Conservation (phyloP, 1,139 yeast species). For the Yamadazyma diddensiae region DNA sequence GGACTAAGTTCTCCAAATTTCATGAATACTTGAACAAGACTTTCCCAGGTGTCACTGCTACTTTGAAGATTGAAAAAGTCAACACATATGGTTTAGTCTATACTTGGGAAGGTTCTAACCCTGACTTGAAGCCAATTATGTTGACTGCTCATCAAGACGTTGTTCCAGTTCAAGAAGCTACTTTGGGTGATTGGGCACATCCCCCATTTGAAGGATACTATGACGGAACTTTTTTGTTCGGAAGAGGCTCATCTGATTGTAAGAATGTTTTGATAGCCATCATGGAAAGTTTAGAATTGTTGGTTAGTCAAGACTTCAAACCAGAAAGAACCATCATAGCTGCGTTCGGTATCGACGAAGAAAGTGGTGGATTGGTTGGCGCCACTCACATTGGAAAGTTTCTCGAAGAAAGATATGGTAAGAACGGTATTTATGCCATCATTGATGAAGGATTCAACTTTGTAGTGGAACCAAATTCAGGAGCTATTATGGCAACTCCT, state of each 20-base stretch:
- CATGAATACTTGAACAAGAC: conserved; percentile 53
- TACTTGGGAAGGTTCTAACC: conserved; percentile 61
- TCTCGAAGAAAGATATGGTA: conserved; percentile 32
- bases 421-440: conserved; percentile 34
- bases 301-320: conserved; percentile 24
- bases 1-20: conserved; percentile 48
- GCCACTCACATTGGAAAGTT: conserved; percentile 20
- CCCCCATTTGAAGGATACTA: conserved; percentile 70
- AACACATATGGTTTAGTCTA: conserved; percentile 67
- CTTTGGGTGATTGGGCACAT: conserved; percentile 59
- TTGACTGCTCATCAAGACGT: conserved; percentile 81
- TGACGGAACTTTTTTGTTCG: conserved; percentile 50
- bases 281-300: conserved; percentile 37
- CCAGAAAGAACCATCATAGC: conserved; percentile 39
- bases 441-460: conserved; percentile 43
- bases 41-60: conserved; percentile 56
- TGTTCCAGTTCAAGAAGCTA: conserved; percentile 69
- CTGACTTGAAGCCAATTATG: conserved; percentile 57
- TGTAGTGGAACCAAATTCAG: conserved; percentile 19
- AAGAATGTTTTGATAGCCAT: conserved; percentile 39
- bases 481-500: conserved; percentile 35
- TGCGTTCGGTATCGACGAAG: conserved; percentile 48
- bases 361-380: conserved; percentile 41
- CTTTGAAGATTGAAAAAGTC: conserved; percentile 51
- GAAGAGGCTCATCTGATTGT: conserved; percentile 44